Conservation (phyloP, 2,329 filamentous ascomycete genomes). For the Venturia pyrina region DNA sequence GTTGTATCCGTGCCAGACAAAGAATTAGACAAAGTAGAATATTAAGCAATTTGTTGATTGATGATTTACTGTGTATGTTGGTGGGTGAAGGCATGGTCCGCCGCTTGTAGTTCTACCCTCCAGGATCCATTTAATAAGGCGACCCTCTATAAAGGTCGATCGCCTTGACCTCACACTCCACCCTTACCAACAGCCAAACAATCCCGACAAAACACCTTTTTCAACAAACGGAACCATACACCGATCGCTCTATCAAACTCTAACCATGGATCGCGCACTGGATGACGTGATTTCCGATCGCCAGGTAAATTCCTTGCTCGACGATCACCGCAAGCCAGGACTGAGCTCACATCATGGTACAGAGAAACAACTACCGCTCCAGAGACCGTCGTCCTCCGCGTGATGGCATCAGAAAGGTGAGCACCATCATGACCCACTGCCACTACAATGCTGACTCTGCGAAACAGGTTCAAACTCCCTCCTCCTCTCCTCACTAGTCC, state of each 20-base stretch:
- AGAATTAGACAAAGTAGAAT: too few relatives aligned
- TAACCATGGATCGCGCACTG: conserved; percentile 50
- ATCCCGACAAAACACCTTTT: not conserved
- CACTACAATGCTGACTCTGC: not conserved
- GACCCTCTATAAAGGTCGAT: not conserved
- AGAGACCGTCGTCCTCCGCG: conserved; percentile 13
- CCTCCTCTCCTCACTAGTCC: conserved; percentile 30
- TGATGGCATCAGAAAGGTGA: conserved; percentile 22
- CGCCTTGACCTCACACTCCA: not conserved
- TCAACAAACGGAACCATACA: not conserved
- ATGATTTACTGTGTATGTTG: too few relatives aligned
- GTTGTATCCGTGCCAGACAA: not conserved
- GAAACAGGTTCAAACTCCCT: conserved; percentile 26
- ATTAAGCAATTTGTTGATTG: too few relatives aligned
- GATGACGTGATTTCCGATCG: conserved; percentile 55
- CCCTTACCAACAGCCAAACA: not conserved
- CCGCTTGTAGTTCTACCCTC: too few relatives aligned
- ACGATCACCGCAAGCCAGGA: not conserved
- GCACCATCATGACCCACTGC: conserved; percentile 17
- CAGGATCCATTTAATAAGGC: too few relatives aligned
- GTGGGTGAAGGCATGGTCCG: too few relatives aligned
- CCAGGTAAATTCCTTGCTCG: conserved; percentile 33
- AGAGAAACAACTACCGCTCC: conserved; percentile 15
- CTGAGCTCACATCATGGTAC: not conserved
- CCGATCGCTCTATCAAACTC: not conserved